Percentiles rank a stretch among this genome's conserved stretches.
These are phyloP conservation scores for Gossypium davidsonii DNA, from an alignment of 441 rosid species.

Conservation along the genomic window DNA sequence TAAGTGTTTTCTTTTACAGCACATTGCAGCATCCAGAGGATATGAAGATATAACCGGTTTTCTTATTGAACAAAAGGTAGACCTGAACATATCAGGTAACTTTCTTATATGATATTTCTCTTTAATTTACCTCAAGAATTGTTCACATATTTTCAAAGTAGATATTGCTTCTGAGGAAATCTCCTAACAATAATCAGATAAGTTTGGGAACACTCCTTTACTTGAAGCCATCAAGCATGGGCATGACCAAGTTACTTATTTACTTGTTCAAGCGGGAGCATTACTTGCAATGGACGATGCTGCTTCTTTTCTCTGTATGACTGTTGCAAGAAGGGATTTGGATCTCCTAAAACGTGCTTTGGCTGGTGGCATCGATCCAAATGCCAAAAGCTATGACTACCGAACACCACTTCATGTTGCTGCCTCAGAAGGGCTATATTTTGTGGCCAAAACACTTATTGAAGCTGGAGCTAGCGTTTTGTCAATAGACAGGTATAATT, in stretches of 20 bases:
- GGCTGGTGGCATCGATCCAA: conserved; percentile 56
- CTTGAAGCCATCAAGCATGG: conserved; percentile 75
- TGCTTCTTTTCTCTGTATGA: conserved; percentile 59
- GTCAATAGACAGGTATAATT: conserved; percentile 60
- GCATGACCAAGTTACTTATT: conserved; percentile 50
- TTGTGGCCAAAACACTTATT: conserved; percentile 47
- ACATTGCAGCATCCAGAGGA: conserved; percentile 77
- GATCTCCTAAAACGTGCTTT: conserved; percentile 54
- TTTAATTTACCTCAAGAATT: background rate
- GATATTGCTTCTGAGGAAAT: background rate
- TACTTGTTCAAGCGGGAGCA: conserved; percentile 61
- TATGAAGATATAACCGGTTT: conserved; percentile 50
- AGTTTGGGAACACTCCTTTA: conserved; percentile 66
- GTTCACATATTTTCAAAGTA: background rate
- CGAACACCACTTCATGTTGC: conserved; percentile 79
- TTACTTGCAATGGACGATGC: conserved; percentile 51
- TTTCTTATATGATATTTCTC: background rate
- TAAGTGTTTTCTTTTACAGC: conserved; percentile 35
- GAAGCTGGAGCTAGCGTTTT: conserved; percentile 64
- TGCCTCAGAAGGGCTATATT: conserved; percentile 62
- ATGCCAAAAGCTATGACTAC: conserved; percentile 58
- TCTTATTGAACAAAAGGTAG: conserved; percentile 58
- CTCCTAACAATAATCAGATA: conserved; percentile 33
- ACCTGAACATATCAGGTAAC: conserved; percentile 44
- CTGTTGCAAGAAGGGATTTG: conserved; percentile 56